Conservation (phyloP, 2,329 filamentous ascomycete species). For the Pleurostoma richardsiae region DNA sequence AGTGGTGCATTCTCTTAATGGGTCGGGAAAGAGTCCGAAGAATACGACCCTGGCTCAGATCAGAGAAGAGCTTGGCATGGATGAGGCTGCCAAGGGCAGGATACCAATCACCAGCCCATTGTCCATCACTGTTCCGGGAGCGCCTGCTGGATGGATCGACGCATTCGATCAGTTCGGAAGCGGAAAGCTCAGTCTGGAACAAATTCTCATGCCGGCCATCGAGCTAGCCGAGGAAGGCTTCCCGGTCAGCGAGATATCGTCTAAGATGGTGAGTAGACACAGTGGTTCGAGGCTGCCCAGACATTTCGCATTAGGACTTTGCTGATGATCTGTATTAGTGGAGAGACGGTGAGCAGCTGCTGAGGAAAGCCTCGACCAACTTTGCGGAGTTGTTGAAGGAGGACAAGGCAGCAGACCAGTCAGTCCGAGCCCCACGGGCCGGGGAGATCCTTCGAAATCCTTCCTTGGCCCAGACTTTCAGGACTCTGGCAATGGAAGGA, state of each 20-base stretch:
- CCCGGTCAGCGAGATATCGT: slow-evolving; percentile 75
- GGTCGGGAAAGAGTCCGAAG: slow-evolving; percentile 74
- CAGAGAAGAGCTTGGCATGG: slow-evolving; percentile 61
- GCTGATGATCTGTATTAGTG: slow-evolving; percentile 10
- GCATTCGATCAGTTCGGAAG: slow-evolving; percentile 6
- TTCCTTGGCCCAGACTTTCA: slow-evolving; percentile 72
- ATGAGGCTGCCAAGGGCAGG: slow-evolving; percentile 44
- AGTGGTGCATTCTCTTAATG: slow-evolving; percentile 80
- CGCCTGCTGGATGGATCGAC: slow-evolving; percentile 13
- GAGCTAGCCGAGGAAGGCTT: slow-evolving; percentile 81
- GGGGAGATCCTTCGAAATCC: slow-evolving; percentile 87
- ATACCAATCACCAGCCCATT: slow-evolving; percentile 74
- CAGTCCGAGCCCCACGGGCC: slow-evolving; percentile 60
- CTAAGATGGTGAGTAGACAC: slow-evolving; percentile 50
- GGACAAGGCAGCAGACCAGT: slow-evolving; percentile 62
- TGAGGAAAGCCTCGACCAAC: slow-evolving; percentile 67
- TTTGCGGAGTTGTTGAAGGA: slow-evolving; percentile 79
- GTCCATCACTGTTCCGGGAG: slow-evolving; percentile 68
- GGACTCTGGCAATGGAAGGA: slow-evolving; percentile 67
- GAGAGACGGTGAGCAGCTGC: slow-evolving; percentile 13
- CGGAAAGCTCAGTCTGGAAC: slow-evolving; percentile 60
- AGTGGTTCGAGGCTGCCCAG: background rate
- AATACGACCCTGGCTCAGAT: slow-evolving; percentile 67
- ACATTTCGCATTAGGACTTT: background rate
- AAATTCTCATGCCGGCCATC: slow-evolving; percentile 77